Evolutionary conservation across 177 flowering plant species (phyloP).

Genomic region (Vitis hybrid): DNA sequence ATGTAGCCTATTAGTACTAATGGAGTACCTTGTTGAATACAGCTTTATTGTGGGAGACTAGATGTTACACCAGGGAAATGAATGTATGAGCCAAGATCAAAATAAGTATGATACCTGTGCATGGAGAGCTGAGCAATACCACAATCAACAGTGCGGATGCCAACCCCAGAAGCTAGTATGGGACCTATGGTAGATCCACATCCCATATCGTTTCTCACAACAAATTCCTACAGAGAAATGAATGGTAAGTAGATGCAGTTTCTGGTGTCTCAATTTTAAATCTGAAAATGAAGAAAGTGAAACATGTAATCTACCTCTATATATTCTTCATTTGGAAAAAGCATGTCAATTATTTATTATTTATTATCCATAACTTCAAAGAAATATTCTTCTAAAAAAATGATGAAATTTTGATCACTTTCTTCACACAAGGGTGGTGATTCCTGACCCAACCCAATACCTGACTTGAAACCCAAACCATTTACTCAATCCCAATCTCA

Average conservation of each 20-base stretch:
- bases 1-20: no score
- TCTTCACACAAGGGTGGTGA: neutral
- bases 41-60: no score
- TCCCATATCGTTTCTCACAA: conserved; percentile 93
- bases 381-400: no score
- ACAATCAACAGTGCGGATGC: conserved; percentile 87
- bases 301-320: no score
- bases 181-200: conserved; percentile 97
- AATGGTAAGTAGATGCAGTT: neutral
- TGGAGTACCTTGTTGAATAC: no score
- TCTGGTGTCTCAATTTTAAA: neutral
- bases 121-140: conserved; percentile 93
- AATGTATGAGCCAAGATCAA: neutral
- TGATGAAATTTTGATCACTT: neutral
- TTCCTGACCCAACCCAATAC: neutral
- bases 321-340: no score
- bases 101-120: conserved; percentile 66
- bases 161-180: conserved; percentile 87
- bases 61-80: neutral
- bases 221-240: conserved; percentile 68
- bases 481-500: neutral
- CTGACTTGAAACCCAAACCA: neutral
- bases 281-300: neutral
- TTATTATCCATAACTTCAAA: no score
- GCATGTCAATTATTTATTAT: no score